Evolutionary conservation across 768 basidiomycete species (phyloP).

Genomic region (Dictyophora rubrovolvata): DNA sequence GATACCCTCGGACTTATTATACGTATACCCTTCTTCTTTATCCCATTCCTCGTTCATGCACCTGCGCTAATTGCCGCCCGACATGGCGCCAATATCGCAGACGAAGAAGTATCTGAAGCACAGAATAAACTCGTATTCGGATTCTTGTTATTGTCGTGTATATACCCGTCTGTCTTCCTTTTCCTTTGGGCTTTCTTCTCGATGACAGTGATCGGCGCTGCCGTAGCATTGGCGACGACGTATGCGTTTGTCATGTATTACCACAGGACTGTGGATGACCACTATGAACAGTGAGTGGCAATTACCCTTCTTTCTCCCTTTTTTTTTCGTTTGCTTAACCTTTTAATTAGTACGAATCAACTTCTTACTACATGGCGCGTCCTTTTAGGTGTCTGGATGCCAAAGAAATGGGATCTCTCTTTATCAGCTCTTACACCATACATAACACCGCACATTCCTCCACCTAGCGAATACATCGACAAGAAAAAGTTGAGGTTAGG

Average conservation of each 20-base stretch:
- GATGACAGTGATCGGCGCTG: conserved; percentile 63
- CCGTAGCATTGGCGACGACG: conserved; percentile 57
- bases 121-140: conserved; percentile 96
- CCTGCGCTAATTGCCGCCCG: conserved; percentile 81
- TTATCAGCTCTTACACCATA: conserved; percentile 64
- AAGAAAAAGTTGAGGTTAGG: conserved; percentile 23
- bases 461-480: conserved; percentile 65
- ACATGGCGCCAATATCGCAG: conserved; percentile 60
- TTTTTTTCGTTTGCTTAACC: background rate
- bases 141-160: conserved; percentile 53
- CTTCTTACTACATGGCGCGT: conserved; percentile 92
- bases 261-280: conserved; percentile 71
- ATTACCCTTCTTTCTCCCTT: background rate
- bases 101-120: conserved; percentile 91
- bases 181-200: conserved; percentile 76
- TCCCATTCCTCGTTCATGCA: conserved; percentile 74
- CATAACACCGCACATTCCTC: conserved; percentile 53
- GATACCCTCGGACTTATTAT: conserved; percentile 63
- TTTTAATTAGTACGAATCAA: conserved; percentile 58
- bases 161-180: conserved; percentile 80
- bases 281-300: conserved; percentile 60
- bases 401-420: conserved; percentile 73
- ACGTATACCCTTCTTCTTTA: conserved; percentile 79
- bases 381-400: conserved; percentile 91
- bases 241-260: conserved; percentile 82